A percentile compares a stretch with the other conserved stretches of the same genome.
Evolutionary conservation across 768 basidiomycete species (phyloP).

Genomic region (Dendrothele bispora): DNA sequence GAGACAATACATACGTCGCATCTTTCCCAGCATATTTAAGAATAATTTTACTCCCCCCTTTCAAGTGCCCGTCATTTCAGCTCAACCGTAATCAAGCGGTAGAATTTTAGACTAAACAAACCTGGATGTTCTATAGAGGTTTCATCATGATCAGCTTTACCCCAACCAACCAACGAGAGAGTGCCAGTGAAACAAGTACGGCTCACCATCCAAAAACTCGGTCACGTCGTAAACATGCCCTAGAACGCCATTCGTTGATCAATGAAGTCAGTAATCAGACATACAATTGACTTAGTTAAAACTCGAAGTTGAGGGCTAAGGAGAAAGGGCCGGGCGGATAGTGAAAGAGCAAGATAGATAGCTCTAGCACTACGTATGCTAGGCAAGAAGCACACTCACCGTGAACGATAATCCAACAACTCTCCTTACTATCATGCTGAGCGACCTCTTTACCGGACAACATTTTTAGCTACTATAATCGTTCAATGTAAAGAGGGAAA

Average conservation of each 20-base stretch:
- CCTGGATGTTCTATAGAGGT: conserved; percentile 59
- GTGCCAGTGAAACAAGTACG: neutral
- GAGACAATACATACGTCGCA: conserved; percentile 71
- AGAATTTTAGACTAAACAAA: conserved; percentile 17
- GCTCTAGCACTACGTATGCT: no score
- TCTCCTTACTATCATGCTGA: conserved; percentile 54
- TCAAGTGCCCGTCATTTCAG: no score
- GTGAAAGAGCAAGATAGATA: neutral
- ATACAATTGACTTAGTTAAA: no score
- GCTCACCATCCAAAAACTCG: conserved; percentile 67
- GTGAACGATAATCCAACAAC: conserved; percentile 84
- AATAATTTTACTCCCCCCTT: conserved; percentile 81
- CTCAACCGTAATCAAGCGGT: conserved; percentile 15
- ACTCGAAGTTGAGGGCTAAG: conserved; percentile 9
- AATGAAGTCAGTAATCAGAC: no score
- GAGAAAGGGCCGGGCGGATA: neutral
- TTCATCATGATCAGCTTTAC: neutral
- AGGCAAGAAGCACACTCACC: no score
- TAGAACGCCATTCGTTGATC: no score
- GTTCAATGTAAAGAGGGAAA: no score
- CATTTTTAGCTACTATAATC: no score
- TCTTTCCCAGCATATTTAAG: conserved; percentile 88
- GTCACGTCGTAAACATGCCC: conserved; percentile 79
- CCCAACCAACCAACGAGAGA: no score
- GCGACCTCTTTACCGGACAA: conserved; percentile 53